Evolutionary conservation across 1,284 basidiomycete species (phyloP).

Genomic region (Ceratobasidium sp.): DNA sequence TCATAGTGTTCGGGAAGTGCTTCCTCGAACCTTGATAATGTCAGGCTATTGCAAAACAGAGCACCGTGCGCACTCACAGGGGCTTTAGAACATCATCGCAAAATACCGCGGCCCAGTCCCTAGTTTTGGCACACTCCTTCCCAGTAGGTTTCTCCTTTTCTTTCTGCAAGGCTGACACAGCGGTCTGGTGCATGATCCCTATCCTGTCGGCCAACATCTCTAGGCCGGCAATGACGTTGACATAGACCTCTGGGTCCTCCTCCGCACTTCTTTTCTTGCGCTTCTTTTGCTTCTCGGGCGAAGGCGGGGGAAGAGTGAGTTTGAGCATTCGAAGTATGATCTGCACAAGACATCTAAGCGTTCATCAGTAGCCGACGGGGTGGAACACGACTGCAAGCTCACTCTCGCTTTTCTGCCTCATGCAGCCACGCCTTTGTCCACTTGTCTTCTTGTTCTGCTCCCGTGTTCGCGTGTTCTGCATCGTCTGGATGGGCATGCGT

Average conservation of each 20-base stretch:
- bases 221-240: conserved; percentile 5
- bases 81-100: conserved; percentile 25
- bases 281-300: conserved; percentile 20
- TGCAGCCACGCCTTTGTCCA: conserved; percentile 28
- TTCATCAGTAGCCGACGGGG: not conserved
- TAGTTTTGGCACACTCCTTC: not conserved
- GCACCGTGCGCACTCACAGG: not conserved
- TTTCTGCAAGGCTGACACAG: not conserved
- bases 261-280: not conserved
- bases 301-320: conserved; percentile 22
- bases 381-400: not conserved
- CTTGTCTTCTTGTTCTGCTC: conserved; percentile 12
- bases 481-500: conserved; percentile 25
- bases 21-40: conserved; percentile 2
- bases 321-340: conserved; percentile 33
- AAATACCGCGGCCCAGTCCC: conserved; percentile 34
- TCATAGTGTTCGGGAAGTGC: conserved; percentile 34
- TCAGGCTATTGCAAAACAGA: not conserved
- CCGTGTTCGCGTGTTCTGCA: not conserved
- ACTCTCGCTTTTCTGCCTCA: conserved; percentile 41
- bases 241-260: not conserved
- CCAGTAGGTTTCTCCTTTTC: not conserved
- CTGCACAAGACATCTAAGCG: conserved; percentile 26
- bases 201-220: conserved; percentile 28
- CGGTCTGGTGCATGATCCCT: conserved; percentile 24